A percentile compares a stretch with the other conserved stretches of the same genome.
phyloP scores from a whole-genome alignment of 805 yeast genomes.

The Metschnikowia lachancei region DNA sequence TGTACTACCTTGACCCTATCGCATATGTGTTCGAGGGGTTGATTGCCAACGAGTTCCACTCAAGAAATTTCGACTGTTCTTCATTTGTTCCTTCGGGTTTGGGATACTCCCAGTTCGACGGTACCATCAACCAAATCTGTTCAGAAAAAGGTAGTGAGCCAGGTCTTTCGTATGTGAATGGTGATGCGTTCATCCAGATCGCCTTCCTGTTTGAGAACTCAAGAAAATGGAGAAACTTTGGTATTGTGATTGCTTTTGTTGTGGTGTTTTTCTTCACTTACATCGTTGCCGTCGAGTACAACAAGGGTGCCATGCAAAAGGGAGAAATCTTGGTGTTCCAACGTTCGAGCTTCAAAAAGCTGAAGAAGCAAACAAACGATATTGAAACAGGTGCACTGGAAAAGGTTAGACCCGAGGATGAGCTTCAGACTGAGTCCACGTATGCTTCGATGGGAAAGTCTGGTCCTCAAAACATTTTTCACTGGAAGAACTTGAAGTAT shows the following conservation, averaged over 20 bases:
- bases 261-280: constrained; percentile 37
- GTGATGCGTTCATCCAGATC: constrained; percentile 30
- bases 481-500: constrained; percentile 62
- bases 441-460: constrained; percentile 1
- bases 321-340: constrained; percentile 70
- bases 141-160: constrained; percentile 14
- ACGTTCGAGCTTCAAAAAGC: constrained; percentile 27
- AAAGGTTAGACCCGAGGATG: constrained; percentile 5
- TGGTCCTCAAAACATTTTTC: constrained; percentile 20
- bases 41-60: constrained; percentile 27
- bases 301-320: constrained; percentile 62
- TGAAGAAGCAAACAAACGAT: constrained; percentile 29
- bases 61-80: constrained; percentile 21
- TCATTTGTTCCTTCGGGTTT: constrained; percentile 24
- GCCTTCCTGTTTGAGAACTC: constrained; percentile 34
- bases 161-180: constrained; percentile 24
- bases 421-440: constrained; percentile 10
- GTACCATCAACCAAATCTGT: constrained; percentile 19
- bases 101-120: constrained; percentile 14
- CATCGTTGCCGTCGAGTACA: constrained; percentile 52
- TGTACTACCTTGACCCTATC: constrained; percentile 36
- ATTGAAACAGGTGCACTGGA: constrained; percentile 17
- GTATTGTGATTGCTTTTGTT: constrained; percentile 51
- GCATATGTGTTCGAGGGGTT: constrained; percentile 29
- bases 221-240: constrained; percentile 64